A percentile compares a stretch with the other conserved stretches of the same genome.
These are phyloP conservation scores for Fomitopsis schrenkii DNA, from an alignment of 1,284 basidiomycete genomes.

Conservation along the genomic window DNA sequence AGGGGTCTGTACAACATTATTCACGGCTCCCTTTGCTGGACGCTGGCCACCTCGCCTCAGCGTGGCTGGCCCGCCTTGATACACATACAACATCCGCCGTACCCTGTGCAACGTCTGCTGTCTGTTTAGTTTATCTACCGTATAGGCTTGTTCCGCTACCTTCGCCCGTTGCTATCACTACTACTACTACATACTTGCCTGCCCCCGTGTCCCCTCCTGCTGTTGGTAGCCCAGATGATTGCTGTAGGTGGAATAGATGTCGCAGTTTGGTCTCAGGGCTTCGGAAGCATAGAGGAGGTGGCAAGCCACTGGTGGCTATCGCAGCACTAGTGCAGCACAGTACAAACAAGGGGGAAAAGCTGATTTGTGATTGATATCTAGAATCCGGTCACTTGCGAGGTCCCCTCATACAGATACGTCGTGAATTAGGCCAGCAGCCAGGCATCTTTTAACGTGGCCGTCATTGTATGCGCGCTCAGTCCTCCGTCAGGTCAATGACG, in stretches of 20 bases:
- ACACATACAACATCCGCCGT: constrained; percentile 4
- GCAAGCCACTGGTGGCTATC: too few relatives aligned
- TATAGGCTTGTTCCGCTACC: constrained; percentile 8
- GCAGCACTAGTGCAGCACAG: too few relatives aligned
- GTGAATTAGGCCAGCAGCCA: too few relatives aligned
- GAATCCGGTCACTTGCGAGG: too few relatives aligned
- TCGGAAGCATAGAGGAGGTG: neutral
- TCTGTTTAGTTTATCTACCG: constrained; percentile 11
- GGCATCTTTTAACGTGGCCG: too few relatives aligned
- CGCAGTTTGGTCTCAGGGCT: neutral
- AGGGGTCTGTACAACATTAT: constrained; percentile 20
- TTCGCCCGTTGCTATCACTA: constrained; percentile 8
- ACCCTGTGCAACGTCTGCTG: constrained; percentile 3
- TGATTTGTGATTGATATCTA: too few relatives aligned
- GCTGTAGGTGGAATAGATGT: constrained; percentile 5
- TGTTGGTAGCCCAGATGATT: constrained; percentile 3
- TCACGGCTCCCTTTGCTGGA: constrained; percentile 11
- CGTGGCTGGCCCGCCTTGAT: neutral
- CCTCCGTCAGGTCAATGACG: too few relatives aligned
- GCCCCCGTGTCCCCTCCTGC: neutral
- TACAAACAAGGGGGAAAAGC: too few relatives aligned
- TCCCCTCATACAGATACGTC: too few relatives aligned
- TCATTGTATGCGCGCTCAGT: too few relatives aligned
- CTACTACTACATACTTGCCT: constrained; percentile 6
- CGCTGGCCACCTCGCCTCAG: constrained; percentile 4